These are phyloP conservation scores for Fomes fomentarius DNA, from an alignment of 1,284 basidiomycete species.

Conservation along the genomic window DNA sequence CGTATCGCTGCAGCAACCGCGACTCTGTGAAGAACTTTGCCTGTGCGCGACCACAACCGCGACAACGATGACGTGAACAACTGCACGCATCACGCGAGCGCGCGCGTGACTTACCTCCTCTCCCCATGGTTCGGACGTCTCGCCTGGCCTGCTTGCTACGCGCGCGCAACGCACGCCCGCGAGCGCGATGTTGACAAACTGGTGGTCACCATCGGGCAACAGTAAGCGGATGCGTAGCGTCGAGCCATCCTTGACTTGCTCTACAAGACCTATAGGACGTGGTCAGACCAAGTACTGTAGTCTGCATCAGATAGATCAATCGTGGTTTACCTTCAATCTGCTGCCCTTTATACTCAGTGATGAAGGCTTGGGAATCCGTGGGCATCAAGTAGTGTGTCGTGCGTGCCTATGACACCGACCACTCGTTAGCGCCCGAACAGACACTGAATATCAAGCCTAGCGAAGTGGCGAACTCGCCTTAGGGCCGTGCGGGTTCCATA, in stretches of 20 bases:
- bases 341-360: conserved; percentile 91
- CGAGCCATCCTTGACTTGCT: conserved; percentile 93
- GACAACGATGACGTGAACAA: too few species aligned
- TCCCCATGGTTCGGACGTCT: conserved; percentile 78
- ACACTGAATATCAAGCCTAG: background rate
- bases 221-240: conserved; percentile 89
- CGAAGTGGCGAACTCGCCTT: conserved; percentile 50
- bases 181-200: conserved; percentile 82
- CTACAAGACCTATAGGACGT: conserved; percentile 79
- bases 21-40: conserved; percentile 95
- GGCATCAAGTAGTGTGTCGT: conserved; percentile 89
- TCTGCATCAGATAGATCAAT: background rate
- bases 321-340: conserved; percentile 75
- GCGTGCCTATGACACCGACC: conserved; percentile 58
- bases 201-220: conserved; percentile 87
- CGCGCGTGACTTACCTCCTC: conserved; percentile 68
- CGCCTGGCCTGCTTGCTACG: conserved; percentile 72
- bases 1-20: conserved; percentile 86
- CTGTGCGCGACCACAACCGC: conserved; percentile 42
- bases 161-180: conserved; percentile 87
- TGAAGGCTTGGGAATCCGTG: conserved; percentile 84
- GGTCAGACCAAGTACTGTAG: conserved; percentile 9
- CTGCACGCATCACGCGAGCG: conserved; percentile 2
- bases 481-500: conserved; percentile 88
- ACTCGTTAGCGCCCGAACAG: background rate